Percentiles rank a stretch among this genome's conserved stretches.
These are phyloP conservation scores for Mucor lusitanicus DNA, from an alignment of 371 early-diverging fungal species.

Conservation along the genomic window DNA sequence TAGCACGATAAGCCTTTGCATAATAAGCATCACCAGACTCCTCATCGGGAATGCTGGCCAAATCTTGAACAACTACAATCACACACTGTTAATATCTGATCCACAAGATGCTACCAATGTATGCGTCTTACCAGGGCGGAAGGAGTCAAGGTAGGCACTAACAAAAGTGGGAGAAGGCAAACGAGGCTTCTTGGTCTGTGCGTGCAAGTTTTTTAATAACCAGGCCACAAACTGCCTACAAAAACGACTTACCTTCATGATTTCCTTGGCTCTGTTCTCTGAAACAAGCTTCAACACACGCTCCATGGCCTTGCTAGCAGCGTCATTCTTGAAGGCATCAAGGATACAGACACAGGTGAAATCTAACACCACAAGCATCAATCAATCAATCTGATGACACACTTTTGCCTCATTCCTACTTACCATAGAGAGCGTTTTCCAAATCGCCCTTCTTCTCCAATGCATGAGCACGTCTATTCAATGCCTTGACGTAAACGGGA, in stretches of 20 bases:
- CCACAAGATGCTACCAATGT: neutral
- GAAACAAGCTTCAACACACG: conserved; percentile 86
- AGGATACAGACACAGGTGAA: conserved; percentile 92
- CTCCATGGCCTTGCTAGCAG: conserved; percentile 84
- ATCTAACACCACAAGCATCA: conserved; percentile 48
- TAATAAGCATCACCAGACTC: conserved; percentile 51
- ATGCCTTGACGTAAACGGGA: conserved; percentile 80
- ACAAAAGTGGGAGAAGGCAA: conserved; percentile 93
- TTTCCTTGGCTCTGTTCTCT: conserved; percentile 75
- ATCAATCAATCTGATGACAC: neutral
- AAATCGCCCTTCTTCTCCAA: conserved; percentile 69
- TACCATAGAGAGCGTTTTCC: conserved; percentile 81
- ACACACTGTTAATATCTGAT: neutral
- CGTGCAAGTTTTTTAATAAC: too few species aligned
- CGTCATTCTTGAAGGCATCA: conserved; percentile 88
- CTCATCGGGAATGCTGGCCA: conserved; percentile 32
- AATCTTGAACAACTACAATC: conserved; percentile 29
- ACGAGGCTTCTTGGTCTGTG: conserved; percentile 55
- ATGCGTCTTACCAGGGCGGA: conserved; percentile 59
- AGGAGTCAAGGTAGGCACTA: conserved; percentile 88
- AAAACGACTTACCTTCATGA: conserved; percentile 52
- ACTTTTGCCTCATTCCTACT: neutral
- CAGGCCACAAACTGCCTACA: neutral
- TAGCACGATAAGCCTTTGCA: conserved; percentile 50
- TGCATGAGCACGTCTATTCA: conserved; percentile 85